Percentiles rank a stretch among this genome's conserved stretches.
phyloP scores from a whole-genome alignment of 176 grass and related monocot species.

The Cenchrus americanus region DNA sequence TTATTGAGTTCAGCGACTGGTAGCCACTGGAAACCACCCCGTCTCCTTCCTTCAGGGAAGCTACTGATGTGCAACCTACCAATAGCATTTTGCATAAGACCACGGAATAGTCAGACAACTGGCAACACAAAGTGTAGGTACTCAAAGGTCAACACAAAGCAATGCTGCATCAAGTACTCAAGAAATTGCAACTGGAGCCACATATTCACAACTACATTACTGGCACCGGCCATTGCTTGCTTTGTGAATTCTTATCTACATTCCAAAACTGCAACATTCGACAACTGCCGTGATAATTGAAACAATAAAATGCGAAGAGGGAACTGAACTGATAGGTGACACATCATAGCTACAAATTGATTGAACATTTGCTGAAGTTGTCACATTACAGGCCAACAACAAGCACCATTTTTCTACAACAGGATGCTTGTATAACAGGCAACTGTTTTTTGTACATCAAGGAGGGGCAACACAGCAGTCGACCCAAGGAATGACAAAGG shows the following conservation, averaged over 20 bases:
- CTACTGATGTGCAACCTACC: neutral
- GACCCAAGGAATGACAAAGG: neutral
- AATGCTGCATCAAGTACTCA: no score
- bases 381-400: constrained; percentile 30
- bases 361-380: neutral
- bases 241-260: no score
- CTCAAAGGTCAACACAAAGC: no score
- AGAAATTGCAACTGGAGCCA: no score
- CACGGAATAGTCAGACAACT: no score
- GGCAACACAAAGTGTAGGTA: no score
- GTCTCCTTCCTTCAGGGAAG: constrained; percentile 26
- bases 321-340: no score
- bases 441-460: constrained; percentile 4
- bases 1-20: constrained; percentile 27
- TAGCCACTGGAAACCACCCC: neutral
- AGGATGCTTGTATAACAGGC: neutral
- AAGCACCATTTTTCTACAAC: constrained; percentile 38
- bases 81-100: no score
- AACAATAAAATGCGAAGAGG: neutral
- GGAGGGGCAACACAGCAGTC: neutral
- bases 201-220: no score
- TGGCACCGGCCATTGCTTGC: no score
- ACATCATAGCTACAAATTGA: neutral
- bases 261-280: no score
- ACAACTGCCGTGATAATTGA: neutral